These are phyloP conservation scores for Dalbergia cultrata DNA, from an alignment of 306 rosid species.

Conservation along the genomic window DNA sequence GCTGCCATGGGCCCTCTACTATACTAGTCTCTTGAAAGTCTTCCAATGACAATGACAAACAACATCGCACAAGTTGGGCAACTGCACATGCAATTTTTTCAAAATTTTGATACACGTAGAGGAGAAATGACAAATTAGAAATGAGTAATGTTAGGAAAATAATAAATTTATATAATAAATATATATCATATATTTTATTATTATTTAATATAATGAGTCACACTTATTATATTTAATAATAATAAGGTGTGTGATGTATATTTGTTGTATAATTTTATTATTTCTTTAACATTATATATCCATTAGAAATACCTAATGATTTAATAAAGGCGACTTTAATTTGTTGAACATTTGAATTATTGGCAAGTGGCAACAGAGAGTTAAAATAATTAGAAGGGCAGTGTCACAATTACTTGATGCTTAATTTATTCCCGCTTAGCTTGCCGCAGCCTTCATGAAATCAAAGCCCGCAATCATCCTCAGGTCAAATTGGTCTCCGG, in stretches of 20 bases:
- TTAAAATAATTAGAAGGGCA: background rate
- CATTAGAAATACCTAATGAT: background rate
- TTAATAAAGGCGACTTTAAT: conserved; percentile 1
- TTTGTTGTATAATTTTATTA: too few relatives aligned
- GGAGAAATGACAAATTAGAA: background rate
- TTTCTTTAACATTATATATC: too few relatives aligned
- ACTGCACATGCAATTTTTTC: conserved; percentile 11
- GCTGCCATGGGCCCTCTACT: conserved; percentile 47
- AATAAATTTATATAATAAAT: too few relatives aligned
- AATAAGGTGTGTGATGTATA: too few relatives aligned
- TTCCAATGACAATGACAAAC: conserved; percentile 11
- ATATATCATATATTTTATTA: too few relatives aligned
- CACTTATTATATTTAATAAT: too few relatives aligned
- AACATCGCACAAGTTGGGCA: conserved; percentile 39
- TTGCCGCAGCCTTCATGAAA: conserved; percentile 33
- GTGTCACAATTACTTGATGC: background rate
- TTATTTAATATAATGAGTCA: too few relatives aligned
- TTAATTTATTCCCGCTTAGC: conserved; percentile 32
- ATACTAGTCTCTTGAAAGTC: conserved; percentile 14
- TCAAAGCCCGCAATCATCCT: background rate
- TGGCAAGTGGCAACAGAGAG: background rate
- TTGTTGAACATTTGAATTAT: conserved; percentile 28
- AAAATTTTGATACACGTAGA: too few relatives aligned
- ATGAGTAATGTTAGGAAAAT: too few relatives aligned
- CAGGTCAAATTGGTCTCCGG: background rate